Conservation (phyloP, 768 basidiomycete species). For the Dioszegia crocea region DNA sequence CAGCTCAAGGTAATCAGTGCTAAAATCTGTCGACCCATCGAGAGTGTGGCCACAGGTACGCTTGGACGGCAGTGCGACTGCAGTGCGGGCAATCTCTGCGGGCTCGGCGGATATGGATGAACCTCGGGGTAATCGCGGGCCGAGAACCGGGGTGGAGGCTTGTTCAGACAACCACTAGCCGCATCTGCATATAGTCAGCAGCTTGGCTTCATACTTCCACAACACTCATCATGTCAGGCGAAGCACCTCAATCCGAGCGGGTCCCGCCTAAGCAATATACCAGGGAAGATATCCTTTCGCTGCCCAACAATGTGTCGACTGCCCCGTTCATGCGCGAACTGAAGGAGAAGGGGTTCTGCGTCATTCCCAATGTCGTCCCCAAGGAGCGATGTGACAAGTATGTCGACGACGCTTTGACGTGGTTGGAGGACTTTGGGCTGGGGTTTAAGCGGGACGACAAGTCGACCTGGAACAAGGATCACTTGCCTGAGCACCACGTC, state of each 20-base stretch:
- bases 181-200: no score
- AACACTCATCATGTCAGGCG: no score
- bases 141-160: neutral
- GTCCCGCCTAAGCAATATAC: neutral
- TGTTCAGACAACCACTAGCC: no score
- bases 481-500: conserved; percentile 12
- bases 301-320: conserved; percentile 12
- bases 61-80: no score
- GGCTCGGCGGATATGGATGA: neutral
- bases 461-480: conserved; percentile 19
- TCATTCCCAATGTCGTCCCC: conserved; percentile 40
- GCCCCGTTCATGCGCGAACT: conserved; percentile 15
- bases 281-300: conserved; percentile 5
- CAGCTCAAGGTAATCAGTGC: no score
- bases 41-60: no score
- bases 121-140: neutral
- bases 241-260: no score
- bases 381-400: conserved; percentile 26
- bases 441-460: conserved; percentile 37
- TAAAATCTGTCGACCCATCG: no score
- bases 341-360: conserved; percentile 24
- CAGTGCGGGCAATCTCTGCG: neutral
- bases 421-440: conserved; percentile 26
- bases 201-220: no score
- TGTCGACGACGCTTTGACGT: conserved; percentile 21